Percentiles rank a stretch among this genome's conserved stretches.
Evolutionary conservation across 352 stramenopile species (phyloP).

Genomic region (Halophytophthora batemanensis): DNA sequence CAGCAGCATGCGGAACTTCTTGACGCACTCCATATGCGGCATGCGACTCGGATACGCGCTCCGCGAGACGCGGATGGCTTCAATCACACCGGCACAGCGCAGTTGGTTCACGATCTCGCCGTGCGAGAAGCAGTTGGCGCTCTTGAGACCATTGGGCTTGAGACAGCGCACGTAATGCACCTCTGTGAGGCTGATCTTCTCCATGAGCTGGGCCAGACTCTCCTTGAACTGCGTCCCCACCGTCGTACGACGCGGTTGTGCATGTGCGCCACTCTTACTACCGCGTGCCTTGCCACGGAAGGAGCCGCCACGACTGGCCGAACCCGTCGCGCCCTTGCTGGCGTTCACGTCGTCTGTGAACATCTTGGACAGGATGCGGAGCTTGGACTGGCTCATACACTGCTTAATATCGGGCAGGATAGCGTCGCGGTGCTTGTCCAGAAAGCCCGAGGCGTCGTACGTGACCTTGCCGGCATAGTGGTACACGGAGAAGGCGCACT

Average conservation of each 20-base stretch:
- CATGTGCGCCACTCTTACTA: constrained; percentile 46
- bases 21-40: constrained; percentile 72
- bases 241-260: constrained; percentile 62
- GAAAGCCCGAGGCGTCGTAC: constrained; percentile 77
- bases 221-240: constrained; percentile 87
- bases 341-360: constrained; percentile 56
- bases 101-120: constrained; percentile 79
- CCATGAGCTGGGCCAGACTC: constrained; percentile 78
- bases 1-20: constrained; percentile 71
- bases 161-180: constrained; percentile 87
- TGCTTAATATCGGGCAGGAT: constrained; percentile 85
- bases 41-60: constrained; percentile 82
- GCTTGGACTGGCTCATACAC: constrained; percentile 71
- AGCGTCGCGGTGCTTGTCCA: constrained; percentile 84
- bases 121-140: constrained; percentile 65
- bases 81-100: constrained; percentile 81
- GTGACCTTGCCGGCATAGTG: constrained; percentile 87
- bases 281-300: constrained; percentile 14
- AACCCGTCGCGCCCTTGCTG: constrained; percentile 9
- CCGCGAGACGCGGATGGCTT: constrained; percentile 85
- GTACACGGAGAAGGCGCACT: constrained; percentile 81
- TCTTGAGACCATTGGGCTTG: constrained; percentile 81
- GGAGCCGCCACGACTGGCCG: no score
- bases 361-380: constrained; percentile 65
- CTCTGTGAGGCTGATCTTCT: constrained; percentile 83